These are phyloP conservation scores for Lanmaoa pseudosensibilis DNA, from an alignment of 768 basidiomycete species.

Conservation along the genomic window DNA sequence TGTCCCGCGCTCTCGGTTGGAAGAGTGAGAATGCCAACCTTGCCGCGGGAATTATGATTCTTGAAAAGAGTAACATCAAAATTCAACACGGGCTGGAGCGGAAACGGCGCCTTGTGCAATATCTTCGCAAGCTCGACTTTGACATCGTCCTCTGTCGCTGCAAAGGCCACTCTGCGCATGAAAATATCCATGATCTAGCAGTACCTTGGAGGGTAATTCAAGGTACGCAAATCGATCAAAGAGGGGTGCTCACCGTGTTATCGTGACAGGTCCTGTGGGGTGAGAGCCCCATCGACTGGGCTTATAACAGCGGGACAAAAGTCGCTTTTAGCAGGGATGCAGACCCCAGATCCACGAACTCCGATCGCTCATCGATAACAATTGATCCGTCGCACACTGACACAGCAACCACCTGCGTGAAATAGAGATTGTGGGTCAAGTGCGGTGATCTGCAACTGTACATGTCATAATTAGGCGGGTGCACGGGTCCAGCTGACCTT, in stretches of 20 bases:
- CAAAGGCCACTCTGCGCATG: conserved; percentile 31
- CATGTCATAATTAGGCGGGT: not conserved
- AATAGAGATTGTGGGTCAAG: conserved; percentile 2
- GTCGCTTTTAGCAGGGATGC: not conserved
- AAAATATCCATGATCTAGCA: conserved; percentile 35
- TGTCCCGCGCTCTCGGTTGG: conserved; percentile 20
- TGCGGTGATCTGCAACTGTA: conserved; percentile 13
- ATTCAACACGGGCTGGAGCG: conserved; percentile 27
- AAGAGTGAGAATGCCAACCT: conserved; percentile 34
- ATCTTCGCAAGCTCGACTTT: conserved; percentile 33
- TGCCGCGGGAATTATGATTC: conserved; percentile 20
- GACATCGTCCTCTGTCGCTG: conserved; percentile 33
- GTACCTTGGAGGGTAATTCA: not conserved
- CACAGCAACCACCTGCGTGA: conserved; percentile 5
- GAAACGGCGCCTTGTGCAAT: conserved; percentile 37
- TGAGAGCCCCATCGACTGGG: not conserved
- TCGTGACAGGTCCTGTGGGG: conserved; percentile 9
- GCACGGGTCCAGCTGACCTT: not conserved
- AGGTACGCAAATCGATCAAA: not conserved
- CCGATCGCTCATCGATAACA: conserved; percentile 21
- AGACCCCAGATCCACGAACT: not conserved
- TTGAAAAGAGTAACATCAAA: conserved; percentile 36
- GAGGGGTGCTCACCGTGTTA: conserved; percentile 22
- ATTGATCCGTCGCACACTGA: not conserved
- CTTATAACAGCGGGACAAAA: conserved; percentile 16